Evolutionary conservation across 176 grass and related monocot genomes (phyloP).

Genomic region (Avena atlantica): DNA sequence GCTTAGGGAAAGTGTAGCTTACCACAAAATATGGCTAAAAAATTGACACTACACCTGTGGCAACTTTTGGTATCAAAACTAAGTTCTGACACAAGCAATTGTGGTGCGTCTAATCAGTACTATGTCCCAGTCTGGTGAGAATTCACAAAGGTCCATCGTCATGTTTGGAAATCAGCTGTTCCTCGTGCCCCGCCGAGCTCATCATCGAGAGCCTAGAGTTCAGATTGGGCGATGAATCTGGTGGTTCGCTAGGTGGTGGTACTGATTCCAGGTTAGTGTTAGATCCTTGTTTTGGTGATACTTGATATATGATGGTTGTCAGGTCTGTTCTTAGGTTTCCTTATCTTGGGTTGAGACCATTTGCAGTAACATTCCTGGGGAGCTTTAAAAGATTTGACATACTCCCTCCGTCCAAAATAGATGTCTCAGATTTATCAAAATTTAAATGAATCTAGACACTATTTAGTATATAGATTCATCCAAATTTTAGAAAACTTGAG

Average conservation of each 20-base stretch:
- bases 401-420: too few relatives aligned
- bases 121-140: constrained; percentile 42
- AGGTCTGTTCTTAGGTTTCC: neutral
- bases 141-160: constrained; percentile 36
- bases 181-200: constrained; percentile 40
- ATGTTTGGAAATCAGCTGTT: constrained; percentile 45
- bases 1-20: neutral
- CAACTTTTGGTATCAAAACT: neutral
- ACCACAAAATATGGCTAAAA: neutral
- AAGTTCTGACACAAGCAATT: too few relatives aligned
- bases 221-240: neutral
- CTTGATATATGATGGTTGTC: neutral
- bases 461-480: too few relatives aligned
- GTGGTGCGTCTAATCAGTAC: neutral
- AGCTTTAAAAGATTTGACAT: too few relatives aligned
- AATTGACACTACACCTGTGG: neutral
- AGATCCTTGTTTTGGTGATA: neutral
- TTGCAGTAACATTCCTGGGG: constrained; percentile 44
- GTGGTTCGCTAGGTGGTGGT: constrained; percentile 28
- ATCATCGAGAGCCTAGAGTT: constrained; percentile 38
- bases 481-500: too few relatives aligned
- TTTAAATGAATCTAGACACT: too few relatives aligned
- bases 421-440: too few relatives aligned
- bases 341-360: constrained; percentile 6
- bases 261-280: constrained; percentile 33